These are phyloP conservation scores for Lactarius pseudohatsudake DNA, from an alignment of 768 basidiomycete genomes.

Conservation along the genomic window DNA sequence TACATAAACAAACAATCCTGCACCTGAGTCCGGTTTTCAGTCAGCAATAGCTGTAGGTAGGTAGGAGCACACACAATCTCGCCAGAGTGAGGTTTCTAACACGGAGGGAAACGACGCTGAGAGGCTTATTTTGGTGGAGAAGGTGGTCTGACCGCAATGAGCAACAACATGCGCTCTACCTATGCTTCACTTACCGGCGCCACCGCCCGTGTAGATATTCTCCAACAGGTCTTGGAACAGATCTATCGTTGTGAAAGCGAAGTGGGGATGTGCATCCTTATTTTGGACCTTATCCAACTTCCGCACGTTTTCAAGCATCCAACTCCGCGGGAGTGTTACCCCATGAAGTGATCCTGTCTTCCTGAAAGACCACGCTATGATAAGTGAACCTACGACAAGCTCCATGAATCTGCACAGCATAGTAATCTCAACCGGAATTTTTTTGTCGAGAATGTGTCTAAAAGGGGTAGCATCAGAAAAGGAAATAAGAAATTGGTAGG, in stretches of 20 bases:
- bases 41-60: slow-evolving; percentile 1
- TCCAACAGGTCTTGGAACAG: slow-evolving; percentile 24
- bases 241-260: neutral
- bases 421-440: slow-evolving; percentile 14
- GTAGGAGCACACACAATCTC: slow-evolving; percentile 17
- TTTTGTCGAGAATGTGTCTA: slow-evolving; percentile 19
- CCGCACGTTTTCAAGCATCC: slow-evolving; percentile 24
- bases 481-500: neutral
- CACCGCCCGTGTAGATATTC: slow-evolving; percentile 20
- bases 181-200: slow-evolving; percentile 1
- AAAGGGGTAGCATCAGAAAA: neutral
- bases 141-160: slow-evolving; percentile 9
- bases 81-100: slow-evolving; percentile 14
- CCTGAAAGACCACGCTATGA: slow-evolving; percentile 14
- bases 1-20: slow-evolving; percentile 18
- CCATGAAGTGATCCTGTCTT: neutral
- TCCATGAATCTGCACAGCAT: slow-evolving; percentile 23
- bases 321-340: slow-evolving; percentile 28
- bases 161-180: neutral
- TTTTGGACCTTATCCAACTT: slow-evolving; percentile 14
- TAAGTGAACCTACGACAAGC: slow-evolving; percentile 11
- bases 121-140: slow-evolving; percentile 12
- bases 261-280: neutral
- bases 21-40: slow-evolving; percentile 3
- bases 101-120: neutral